These are phyloP conservation scores for Schizopora paradoxa DNA, from an alignment of 1,284 basidiomycete species.

Conservation along the genomic window DNA sequence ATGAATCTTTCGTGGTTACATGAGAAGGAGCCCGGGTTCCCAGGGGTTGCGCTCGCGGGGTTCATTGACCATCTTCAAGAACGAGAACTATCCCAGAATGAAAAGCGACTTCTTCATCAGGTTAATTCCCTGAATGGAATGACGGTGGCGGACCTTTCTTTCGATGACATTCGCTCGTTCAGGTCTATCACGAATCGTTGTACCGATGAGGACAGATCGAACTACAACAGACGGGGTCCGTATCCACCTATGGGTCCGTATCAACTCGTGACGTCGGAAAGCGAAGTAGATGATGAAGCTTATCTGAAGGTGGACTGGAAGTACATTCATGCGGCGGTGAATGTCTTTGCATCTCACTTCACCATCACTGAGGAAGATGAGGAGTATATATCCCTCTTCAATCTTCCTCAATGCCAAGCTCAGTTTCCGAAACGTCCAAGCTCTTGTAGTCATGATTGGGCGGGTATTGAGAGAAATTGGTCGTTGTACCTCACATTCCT, in stretches of 20 bases:
- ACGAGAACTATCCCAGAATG: slow-evolving; percentile 30
- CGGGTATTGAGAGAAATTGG: slow-evolving; percentile 56
- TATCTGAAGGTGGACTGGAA: slow-evolving; percentile 52
- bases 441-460: slow-evolving; percentile 48
- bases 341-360: slow-evolving; percentile 48
- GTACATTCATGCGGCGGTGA: slow-evolving; percentile 52
- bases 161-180: slow-evolving; percentile 42
- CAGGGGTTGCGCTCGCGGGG: too few species aligned
- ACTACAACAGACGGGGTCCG: slow-evolving; percentile 58
- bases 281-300: slow-evolving; percentile 37
- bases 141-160: slow-evolving; percentile 38
- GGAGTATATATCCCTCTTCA: too few species aligned
- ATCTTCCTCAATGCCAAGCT: slow-evolving; percentile 47
- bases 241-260: too few species aligned
- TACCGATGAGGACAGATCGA: slow-evolving; percentile 31
- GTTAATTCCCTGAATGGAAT: slow-evolving; percentile 54
- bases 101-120: slow-evolving; percentile 42
- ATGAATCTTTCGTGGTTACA: slow-evolving; percentile 51
- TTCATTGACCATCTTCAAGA: slow-evolving; percentile 39
- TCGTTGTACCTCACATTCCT: too few species aligned
- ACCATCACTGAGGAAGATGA: slow-evolving; percentile 34
- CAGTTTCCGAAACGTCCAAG: slow-evolving; percentile 29
- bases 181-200: slow-evolving; percentile 62
- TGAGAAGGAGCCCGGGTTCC: too few species aligned
- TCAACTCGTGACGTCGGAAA: too few species aligned